These are phyloP conservation scores for Rhizoclosmatium sp. DNA, from an alignment of 192 early-diverging fungal species.

Conservation along the genomic window DNA sequence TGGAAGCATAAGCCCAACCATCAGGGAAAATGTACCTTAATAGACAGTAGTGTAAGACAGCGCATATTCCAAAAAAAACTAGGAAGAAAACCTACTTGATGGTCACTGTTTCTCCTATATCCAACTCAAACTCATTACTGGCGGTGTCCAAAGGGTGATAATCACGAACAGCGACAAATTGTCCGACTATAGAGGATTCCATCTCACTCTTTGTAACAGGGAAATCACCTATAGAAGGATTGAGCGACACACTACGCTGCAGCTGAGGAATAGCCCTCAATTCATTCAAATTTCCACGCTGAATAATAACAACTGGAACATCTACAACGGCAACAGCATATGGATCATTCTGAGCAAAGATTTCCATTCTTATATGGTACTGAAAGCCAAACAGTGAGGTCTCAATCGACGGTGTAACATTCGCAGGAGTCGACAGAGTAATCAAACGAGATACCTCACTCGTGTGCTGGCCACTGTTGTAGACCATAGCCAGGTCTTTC, in stretches of 20 bases:
- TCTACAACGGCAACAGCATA: conserved; percentile 12
- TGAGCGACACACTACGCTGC: not conserved
- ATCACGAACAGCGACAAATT: not conserved
- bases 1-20: not conserved
- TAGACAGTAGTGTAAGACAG: too few species aligned
- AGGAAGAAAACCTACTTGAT: not conserved
- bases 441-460: not conserved
- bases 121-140: too few species aligned
- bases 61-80: too few species aligned
- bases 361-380: conserved; percentile 11
- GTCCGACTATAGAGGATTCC: not conserved
- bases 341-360: not conserved
- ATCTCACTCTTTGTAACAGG: not conserved
- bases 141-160: too few species aligned
- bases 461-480: not conserved
- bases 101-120: not conserved
- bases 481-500: not conserved
- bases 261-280: not conserved
- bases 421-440: not conserved
- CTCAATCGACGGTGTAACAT: not conserved
- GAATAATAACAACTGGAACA: conserved; percentile 18
- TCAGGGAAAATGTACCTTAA: conserved; percentile 9
- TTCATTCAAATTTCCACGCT: not conserved
- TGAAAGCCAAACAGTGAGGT: conserved; percentile 7
- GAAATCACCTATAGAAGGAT: not conserved